Base-by-base conservation (phyloP, 139 green algal genomes). In the Micromonas commoda region DNA sequence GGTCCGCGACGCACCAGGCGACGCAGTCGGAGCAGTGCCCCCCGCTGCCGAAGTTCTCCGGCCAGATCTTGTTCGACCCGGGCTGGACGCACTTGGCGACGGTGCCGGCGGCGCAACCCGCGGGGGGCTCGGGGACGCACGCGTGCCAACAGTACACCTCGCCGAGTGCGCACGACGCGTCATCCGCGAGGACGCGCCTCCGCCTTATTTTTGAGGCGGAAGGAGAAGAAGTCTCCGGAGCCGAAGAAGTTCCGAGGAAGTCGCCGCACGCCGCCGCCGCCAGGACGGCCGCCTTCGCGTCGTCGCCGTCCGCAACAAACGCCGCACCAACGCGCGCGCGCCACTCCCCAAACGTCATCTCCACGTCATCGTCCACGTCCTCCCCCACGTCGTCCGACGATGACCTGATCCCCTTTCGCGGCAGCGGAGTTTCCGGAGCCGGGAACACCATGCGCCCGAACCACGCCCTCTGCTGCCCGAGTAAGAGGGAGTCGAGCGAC, bases 371-470 rank as follows among this genome's bases (percentile, higher is more conserved):
- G 61, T 20, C n/a, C 19, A 24, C 16, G 9, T 9, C 16, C 45
- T 9, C 45, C 45, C 9, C 24, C 66, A 33, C 32, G 33, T 73
- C 32, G 2, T 51, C 24, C 29, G 31, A n/a, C n/a, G n/a, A n/a
- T n/a, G n/a, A n/a, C n/a, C n/a, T n/a, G n/a, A n/a, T n/a, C n/a
- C n/a, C n/a, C n/a, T n/a, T n/a, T n/a, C n/a, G n/a, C n/a, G n/a
- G n/a, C n/a, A n/a, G n/a, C n/a, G n/a, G n/a, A n/a, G n/a, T 23
- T 19, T n/a, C n/a, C 66, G 33, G 37, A 16, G 34, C 16, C 3
- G 66, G 66, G 2, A 73, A 33, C 26, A 73, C 2, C 66, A 73
- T 73, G 13, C 66, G 66, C n/a, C 66, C 66, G 37, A 73, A 73
- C 66, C 66, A 73, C 2, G 66, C 66, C 16, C 66, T 21, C 63